Percentiles rank a stretch among this genome's conserved stretches.
These are phyloP conservation scores for Boletus eberwhitei DNA, from an alignment of 768 basidiomycete species.

Conservation along the genomic window DNA sequence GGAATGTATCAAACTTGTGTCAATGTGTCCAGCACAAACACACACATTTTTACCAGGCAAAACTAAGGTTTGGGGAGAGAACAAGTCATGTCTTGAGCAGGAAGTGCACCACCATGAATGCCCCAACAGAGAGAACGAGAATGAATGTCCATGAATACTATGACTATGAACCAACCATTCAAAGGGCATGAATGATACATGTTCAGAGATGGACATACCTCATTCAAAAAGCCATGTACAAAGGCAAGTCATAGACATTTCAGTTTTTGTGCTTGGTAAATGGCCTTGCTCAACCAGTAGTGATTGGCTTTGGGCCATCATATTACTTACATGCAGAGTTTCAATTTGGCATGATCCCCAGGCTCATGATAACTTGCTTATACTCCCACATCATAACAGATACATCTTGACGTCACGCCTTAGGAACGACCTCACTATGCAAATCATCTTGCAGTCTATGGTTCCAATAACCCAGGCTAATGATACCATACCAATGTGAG, in stretches of 20 bases:
- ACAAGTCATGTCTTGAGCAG: slow-evolving; percentile 61
- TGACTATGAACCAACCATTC: slow-evolving; percentile 17
- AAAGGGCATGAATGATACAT: background rate
- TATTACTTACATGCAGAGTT: too few species aligned
- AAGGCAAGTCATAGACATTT: slow-evolving; percentile 7
- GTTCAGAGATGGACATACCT: slow-evolving; percentile 5
- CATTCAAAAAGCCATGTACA: slow-evolving; percentile 16
- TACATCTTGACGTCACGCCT: too few species aligned
- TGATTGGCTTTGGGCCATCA: too few species aligned
- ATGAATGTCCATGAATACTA: slow-evolving; percentile 32
- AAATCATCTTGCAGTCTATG: background rate
- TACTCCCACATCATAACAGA: too few species aligned
- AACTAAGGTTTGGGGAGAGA: slow-evolving; percentile 68
- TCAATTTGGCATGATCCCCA: too few species aligned
- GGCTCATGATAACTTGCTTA: too few species aligned
- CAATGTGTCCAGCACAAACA: background rate
- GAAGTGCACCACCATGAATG: slow-evolving; percentile 49
- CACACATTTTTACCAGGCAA: slow-evolving; percentile 63
- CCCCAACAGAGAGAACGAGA: slow-evolving; percentile 48
- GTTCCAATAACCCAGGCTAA: background rate
- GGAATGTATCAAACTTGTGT: background rate
- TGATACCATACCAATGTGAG: background rate
- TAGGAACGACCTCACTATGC: too few species aligned
- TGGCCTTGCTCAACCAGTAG: background rate
- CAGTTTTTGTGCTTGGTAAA: background rate